Percentiles rank a stretch among this genome's conserved stretches.
Conservation (phyloP, 345 rosid species). For the Adansonia digitata region DNA sequence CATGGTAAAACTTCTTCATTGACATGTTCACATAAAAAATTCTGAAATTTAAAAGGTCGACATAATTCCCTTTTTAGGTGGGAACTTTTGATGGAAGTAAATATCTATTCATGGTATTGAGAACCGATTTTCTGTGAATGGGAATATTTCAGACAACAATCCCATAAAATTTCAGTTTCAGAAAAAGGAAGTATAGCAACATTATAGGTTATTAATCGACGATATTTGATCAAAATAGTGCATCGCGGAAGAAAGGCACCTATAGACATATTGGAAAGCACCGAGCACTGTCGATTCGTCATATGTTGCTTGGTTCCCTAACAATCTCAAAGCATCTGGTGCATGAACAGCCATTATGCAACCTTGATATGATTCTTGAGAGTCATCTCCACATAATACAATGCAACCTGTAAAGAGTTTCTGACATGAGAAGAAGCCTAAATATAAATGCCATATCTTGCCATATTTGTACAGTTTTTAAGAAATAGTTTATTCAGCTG, state of each 20-base stretch:
- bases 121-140: background rate
- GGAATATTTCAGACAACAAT: background rate
- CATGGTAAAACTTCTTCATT: background rate
- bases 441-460: background rate
- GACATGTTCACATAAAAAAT: background rate
- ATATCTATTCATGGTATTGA: background rate
- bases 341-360: conserved; percentile 71
- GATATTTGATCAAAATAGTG: background rate
- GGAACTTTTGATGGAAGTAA: background rate
- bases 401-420: conserved; percentile 38
- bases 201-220: background rate
- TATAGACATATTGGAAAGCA: conserved; percentile 76
- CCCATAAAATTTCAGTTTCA: background rate
- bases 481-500: background rate
- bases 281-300: conserved; percentile 78
- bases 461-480: background rate
- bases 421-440: background rate
- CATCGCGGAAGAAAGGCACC: conserved; percentile 33
- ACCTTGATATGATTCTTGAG: conserved; percentile 36
- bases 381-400: conserved; percentile 44
- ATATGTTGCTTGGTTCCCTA: conserved; percentile 61
- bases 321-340: conserved; percentile 65
- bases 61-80: background rate
- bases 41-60: background rate
- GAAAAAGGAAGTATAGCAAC: background rate